Base-by-base conservation (phyloP, 73 alveolate genomes). In the Tetrahymena elliotti region DNA sequence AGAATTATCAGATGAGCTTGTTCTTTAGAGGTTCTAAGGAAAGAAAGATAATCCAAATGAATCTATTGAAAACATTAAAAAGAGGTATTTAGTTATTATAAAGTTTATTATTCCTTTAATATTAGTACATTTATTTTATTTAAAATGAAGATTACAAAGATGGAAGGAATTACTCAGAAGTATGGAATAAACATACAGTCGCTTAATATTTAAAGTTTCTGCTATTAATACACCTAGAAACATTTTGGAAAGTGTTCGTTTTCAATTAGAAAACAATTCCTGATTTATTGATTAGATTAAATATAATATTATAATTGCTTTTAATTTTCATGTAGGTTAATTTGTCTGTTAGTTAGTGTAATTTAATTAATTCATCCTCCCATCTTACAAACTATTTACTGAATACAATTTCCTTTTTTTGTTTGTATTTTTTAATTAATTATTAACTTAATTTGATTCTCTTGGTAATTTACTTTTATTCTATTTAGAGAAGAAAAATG, bases 41-140 rank as follows among this genome's bases (percentile, higher is more conserved):
- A 41, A 98, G 35, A 96, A 97, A 93, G 95, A 96, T 31, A 99
- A 98, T 96, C 99, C 99, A 20, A 54, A 94, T 53, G 93, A 41
- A 92, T 31, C 54, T 54, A 88, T 84, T 84, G 84, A 94, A 53
- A 52, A 52, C 84, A 47, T 84, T 95, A 15, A 94, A 94, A 41
- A 94, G 93, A 84, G 96, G 93, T 84, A 84, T 22, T 7, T 41
- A 33, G 31, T 39, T 52, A 84, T 94, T 84, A n/a, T n/a, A n/a
- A n/a, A n/a, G n/a, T n/a, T n/a, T n/a, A n/a, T n/a, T n/a, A n/a
- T n/a, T n/a, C n/a, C n/a, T n/a, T n/a, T n/a, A n/a, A n/a, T n/a
- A n/a, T n/a, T n/a, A n/a, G n/a, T n/a, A n/a, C n/a, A n/a, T n/a
- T n/a, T n/a, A n/a, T 22, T 84, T 41, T 10, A 40, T 33, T 22